These are phyloP conservation scores for Paecilomyces variotii DNA, from an alignment of 2,329 filamentous ascomycete species.

Conservation along the genomic window DNA sequence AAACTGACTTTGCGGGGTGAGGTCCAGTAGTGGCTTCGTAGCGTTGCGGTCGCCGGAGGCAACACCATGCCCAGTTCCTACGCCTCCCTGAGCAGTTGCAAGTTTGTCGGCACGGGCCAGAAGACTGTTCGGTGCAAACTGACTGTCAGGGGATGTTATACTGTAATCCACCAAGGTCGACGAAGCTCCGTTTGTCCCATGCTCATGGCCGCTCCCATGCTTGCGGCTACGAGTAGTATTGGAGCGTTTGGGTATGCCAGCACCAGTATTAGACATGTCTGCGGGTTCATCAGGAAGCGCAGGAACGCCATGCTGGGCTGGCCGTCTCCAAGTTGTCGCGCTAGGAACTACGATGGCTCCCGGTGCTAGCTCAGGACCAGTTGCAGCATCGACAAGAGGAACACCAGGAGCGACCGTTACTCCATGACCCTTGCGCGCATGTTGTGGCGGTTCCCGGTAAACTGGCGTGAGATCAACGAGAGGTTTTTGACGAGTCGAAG, in stretches of 20 bases:
- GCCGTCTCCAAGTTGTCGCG: slow-evolving; percentile 33
- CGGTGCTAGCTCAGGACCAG: slow-evolving; percentile 27
- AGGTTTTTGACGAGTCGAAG: slow-evolving; percentile 40
- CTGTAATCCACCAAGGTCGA: slow-evolving; percentile 6
- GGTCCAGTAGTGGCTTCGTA: slow-evolving; percentile 35
- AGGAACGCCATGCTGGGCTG: slow-evolving; percentile 8
- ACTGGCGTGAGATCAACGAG: slow-evolving; percentile 60
- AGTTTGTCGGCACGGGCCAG: slow-evolving; percentile 20
- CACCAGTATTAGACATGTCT: neutral
- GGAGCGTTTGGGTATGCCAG: slow-evolving; percentile 19
- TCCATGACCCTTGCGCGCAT: slow-evolving; percentile 27
- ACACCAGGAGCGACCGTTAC: slow-evolving; percentile 36
- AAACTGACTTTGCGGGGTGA: slow-evolving; percentile 34
- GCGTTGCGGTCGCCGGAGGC: slow-evolving; percentile 33
- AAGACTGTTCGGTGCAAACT: slow-evolving; percentile 31
- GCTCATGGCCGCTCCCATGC: slow-evolving; percentile 9
- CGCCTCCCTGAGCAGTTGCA: slow-evolving; percentile 11
- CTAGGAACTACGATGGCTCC: slow-evolving; percentile 28
- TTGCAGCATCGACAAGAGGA: slow-evolving; percentile 35
- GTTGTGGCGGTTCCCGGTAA: slow-evolving; percentile 54
- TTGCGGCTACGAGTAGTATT: slow-evolving; percentile 26
- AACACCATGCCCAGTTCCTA: slow-evolving; percentile 27
- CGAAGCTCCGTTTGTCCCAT: slow-evolving; percentile 6
- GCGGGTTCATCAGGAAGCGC: slow-evolving; percentile 1
- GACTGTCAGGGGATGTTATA: slow-evolving; percentile 8